Percentiles rank a stretch among this genome's conserved stretches.
These are phyloP conservation scores for Dactylellina cionopaga DNA, from an alignment of 2,329 filamentous ascomycete species.

Conservation along the genomic window DNA sequence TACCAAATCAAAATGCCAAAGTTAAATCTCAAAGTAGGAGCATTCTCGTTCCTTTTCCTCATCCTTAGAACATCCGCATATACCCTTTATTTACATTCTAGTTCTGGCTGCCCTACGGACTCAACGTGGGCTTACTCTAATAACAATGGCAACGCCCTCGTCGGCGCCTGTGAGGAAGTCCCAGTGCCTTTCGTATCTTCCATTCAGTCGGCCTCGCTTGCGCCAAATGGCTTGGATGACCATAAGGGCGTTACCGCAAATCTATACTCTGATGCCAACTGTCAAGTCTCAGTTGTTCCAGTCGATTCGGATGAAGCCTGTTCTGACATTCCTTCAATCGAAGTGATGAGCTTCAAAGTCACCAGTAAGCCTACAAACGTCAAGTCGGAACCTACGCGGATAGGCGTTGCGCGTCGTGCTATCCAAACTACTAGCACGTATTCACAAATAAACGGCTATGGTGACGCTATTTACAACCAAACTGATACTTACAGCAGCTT, in stretches of 20 bases:
- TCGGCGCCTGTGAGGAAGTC: conserved; percentile 1
- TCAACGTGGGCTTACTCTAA: neutral
- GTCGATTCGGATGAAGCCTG: neutral
- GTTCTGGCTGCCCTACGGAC: neutral
- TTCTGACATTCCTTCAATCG: neutral
- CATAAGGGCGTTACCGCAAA: neutral
- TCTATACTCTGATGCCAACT: conserved; percentile 7
- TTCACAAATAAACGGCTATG: neutral
- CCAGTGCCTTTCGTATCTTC: neutral
- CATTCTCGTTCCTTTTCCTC: neutral
- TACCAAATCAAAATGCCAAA: neutral
- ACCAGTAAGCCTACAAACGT: neutral
- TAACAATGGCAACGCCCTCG: conserved; percentile 10
- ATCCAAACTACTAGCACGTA: neutral
- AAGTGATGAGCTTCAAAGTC: conserved; percentile 9
- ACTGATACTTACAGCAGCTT: neutral
- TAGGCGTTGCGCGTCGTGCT: neutral
- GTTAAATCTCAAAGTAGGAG: neutral
- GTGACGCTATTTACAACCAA: conserved; percentile 13
- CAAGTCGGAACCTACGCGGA: neutral
- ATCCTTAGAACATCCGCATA: conserved; percentile 1
- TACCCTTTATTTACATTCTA: neutral
- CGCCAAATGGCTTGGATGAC: neutral
- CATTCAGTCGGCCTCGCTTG: neutral
- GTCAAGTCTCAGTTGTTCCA: neutral